Conservation (phyloP, 176 grass and related monocot genomes). For the Juncus effusus region DNA sequence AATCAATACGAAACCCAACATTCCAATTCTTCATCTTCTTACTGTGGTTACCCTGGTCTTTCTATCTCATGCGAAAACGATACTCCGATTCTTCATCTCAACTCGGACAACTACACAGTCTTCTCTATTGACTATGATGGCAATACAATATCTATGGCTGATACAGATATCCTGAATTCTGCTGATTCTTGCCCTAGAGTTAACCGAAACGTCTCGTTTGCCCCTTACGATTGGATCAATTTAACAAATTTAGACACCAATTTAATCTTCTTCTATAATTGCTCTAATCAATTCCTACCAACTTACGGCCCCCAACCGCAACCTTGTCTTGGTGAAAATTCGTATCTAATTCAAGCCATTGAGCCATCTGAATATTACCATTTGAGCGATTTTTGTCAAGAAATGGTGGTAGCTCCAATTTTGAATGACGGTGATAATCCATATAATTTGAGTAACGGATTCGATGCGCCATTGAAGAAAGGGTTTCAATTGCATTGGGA, state of each 20-base stretch:
- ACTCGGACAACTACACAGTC: constrained; percentile 19
- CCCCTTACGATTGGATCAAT: constrained; percentile 3
- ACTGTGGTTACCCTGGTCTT: constrained; percentile 50
- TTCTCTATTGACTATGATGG: constrained; percentile 27
- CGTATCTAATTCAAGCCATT: not conserved
- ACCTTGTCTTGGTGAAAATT: not conserved
- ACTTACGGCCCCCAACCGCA: constrained; percentile 20
- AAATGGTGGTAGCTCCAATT: constrained; percentile 24
- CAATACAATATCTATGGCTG: constrained; percentile 23
- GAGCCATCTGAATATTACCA: not conserved
- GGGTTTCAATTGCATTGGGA: constrained; percentile 53
- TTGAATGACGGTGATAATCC: not conserved
- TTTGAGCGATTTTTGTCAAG: not conserved
- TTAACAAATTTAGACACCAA: constrained; percentile 15
- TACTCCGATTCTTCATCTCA: constrained; percentile 10
- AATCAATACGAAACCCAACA: too few relatives aligned
- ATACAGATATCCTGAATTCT: not conserved
- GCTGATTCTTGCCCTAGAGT: constrained; percentile 28
- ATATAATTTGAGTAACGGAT: not conserved
- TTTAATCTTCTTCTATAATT: constrained; percentile 40
- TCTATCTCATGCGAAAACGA: constrained; percentile 24
- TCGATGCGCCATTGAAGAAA: constrained; percentile 4
- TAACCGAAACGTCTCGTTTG: constrained; percentile 29
- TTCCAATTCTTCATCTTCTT: not conserved
- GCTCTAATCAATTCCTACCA: not conserved